Percentiles rank a stretch among this genome's conserved stretches.
These are phyloP conservation scores for Tetraselmis striata DNA, from an alignment of 139 green algal species.

Conservation along the genomic window DNA sequence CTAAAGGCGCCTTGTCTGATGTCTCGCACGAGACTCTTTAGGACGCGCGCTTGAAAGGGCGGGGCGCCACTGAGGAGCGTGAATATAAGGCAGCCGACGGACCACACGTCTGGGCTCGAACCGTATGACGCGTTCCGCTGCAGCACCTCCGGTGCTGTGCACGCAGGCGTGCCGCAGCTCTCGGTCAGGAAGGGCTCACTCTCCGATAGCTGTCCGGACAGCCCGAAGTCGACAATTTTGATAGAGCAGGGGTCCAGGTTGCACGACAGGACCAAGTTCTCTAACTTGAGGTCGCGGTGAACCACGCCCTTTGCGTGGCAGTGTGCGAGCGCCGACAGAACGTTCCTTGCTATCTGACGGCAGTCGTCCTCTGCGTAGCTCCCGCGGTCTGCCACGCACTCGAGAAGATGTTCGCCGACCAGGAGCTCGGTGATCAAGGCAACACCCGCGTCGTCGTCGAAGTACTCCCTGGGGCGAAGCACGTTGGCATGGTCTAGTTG, in stretches of 20 bases:
- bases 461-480: not conserved
- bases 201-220: not conserved
- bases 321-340: not conserved
- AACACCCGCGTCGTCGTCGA: not conserved
- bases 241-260: not conserved
- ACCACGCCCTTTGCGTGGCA: not conserved
- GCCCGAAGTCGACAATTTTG: not conserved
- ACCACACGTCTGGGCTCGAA: not conserved
- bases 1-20: too few species aligned
- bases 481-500: not conserved
- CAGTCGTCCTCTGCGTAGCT: not conserved
- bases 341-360: not conserved
- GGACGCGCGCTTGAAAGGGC: too few species aligned
- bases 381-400: not conserved
- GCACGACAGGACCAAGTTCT: not conserved
- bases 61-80: not conserved
- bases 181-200: not conserved
- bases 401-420: not conserved
- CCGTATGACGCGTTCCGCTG: not conserved
- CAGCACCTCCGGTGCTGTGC: not conserved
- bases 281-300: not conserved
- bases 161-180: not conserved
- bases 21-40: too few species aligned
- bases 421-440: not conserved
- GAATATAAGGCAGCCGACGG: not conserved